Conservation (phyloP, 345 rosid genomes). For the Eucalyptus rudis region DNA sequence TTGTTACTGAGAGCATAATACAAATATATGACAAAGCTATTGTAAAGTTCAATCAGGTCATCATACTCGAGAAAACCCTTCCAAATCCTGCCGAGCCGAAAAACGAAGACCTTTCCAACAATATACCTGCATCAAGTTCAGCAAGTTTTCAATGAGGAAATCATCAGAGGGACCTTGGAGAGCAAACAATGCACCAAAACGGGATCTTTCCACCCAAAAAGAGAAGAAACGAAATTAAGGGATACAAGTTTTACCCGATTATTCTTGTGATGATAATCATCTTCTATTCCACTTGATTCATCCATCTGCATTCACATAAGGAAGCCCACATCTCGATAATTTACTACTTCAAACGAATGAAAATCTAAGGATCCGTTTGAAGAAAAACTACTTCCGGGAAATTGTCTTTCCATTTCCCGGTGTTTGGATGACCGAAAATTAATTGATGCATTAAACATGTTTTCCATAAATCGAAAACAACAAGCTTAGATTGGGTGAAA, state of each 20-base stretch:
- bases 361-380: background rate
- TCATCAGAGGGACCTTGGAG: background rate
- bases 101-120: constrained; percentile 98
- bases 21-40: background rate
- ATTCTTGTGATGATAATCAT: constrained; percentile 87
- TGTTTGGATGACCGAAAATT: background rate
- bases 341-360: background rate
- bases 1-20: background rate
- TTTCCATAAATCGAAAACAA: background rate
- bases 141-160: background rate
- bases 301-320: constrained; percentile 63
- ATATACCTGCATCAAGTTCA: constrained; percentile 50
- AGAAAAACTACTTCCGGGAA: background rate
- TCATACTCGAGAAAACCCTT: constrained; percentile 86
- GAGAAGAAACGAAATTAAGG: background rate
- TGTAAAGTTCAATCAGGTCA: background rate
- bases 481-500: background rate
- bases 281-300: constrained; percentile 85
- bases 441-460: background rate
- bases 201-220: background rate
- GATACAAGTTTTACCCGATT: constrained; percentile 33
- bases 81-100: constrained; percentile 94
- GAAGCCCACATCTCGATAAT: background rate
- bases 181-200: background rate
- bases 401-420: background rate